A percentile compares a stretch with the other conserved stretches of the same genome.
Conservation (phyloP, 2,329 filamentous ascomycete genomes). For the Helminthosporium solani region DNA sequence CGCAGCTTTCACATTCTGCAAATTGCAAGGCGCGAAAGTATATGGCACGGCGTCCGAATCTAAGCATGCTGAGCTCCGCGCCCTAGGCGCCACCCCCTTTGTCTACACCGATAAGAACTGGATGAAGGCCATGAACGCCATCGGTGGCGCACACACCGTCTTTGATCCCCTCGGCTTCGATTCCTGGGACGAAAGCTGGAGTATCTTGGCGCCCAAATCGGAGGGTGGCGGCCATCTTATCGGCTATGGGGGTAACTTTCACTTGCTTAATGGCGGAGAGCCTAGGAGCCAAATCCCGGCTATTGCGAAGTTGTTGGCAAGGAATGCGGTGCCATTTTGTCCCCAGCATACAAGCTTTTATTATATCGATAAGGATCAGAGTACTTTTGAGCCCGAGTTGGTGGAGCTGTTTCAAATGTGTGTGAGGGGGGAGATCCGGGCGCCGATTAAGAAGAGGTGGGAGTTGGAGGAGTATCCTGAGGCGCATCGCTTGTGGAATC, state of each 20-base stretch:
- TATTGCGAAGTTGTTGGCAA: conserved; percentile 28
- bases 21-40: conserved; percentile 48
- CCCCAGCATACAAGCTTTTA: conserved; percentile 29
- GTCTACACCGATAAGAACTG: conserved; percentile 53
- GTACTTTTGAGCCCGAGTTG: conserved; percentile 28
- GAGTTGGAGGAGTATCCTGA: conserved; percentile 29
- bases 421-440: conserved; percentile 20
- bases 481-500: conserved; percentile 28
- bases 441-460: conserved; percentile 30
- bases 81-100: conserved; percentile 47
- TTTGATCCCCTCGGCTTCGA: conserved; percentile 55
- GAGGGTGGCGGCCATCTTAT: conserved; percentile 40
- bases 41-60: conserved; percentile 53
- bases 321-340: conserved; percentile 24
- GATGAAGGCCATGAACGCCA: conserved; percentile 48
- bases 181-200: conserved; percentile 53
- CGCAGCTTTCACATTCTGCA: conserved; percentile 46
- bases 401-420: conserved; percentile 20
- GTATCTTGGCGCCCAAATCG: conserved; percentile 39
- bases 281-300: conserved; percentile 14
- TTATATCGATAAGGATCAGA: conserved; percentile 27
- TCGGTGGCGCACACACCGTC: conserved; percentile 51
- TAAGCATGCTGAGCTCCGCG: conserved; percentile 47
- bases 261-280: conserved; percentile 23
- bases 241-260: conserved; percentile 28